Evolutionary conservation across 371 early-diverging fungal species (phyloP).

Genomic region (Circinella umbellata): DNA sequence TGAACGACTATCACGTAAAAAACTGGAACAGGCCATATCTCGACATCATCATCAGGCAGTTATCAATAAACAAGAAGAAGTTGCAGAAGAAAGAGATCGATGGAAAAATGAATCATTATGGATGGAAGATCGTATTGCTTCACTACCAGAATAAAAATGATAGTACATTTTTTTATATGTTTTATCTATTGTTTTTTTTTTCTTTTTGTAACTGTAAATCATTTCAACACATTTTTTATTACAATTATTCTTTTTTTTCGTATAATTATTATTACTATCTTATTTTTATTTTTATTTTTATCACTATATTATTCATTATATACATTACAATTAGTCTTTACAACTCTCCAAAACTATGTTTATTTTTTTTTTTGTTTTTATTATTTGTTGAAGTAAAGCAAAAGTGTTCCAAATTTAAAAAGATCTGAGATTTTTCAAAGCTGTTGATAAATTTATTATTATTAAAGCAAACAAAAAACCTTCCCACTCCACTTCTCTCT

Average conservation of each 20-base stretch:
- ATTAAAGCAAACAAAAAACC: neutral
- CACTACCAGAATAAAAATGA: conserved; percentile 28
- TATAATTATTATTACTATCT: too few species aligned
- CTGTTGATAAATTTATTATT: neutral
- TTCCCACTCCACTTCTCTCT: too few species aligned
- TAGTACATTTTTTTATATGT: neutral
- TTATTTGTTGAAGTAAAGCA: neutral
- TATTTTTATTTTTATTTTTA: too few species aligned
- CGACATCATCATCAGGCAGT: conserved; percentile 15
- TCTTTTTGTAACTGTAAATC: neutral
- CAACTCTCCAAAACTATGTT: neutral
- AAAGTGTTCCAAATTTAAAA: too few species aligned
- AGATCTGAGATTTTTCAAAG: neutral
- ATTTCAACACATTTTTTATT: too few species aligned
- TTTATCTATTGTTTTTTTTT: conserved; percentile 2
- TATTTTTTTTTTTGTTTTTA: conserved; percentile 5
- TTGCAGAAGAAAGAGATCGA: conserved; percentile 37
- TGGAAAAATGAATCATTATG: conserved; percentile 44
- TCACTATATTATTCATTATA: too few species aligned
- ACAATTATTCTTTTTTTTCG: too few species aligned
- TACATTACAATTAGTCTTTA: too few species aligned
- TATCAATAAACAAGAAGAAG: conserved; percentile 19
- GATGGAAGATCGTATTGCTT: conserved; percentile 39
- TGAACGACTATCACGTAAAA: conserved; percentile 47
- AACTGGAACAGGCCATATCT: conserved; percentile 32